Evolutionary conservation across 2,329 filamentous ascomycete genomes (phyloP).

Genomic region (Aaosphaeria arxii): DNA sequence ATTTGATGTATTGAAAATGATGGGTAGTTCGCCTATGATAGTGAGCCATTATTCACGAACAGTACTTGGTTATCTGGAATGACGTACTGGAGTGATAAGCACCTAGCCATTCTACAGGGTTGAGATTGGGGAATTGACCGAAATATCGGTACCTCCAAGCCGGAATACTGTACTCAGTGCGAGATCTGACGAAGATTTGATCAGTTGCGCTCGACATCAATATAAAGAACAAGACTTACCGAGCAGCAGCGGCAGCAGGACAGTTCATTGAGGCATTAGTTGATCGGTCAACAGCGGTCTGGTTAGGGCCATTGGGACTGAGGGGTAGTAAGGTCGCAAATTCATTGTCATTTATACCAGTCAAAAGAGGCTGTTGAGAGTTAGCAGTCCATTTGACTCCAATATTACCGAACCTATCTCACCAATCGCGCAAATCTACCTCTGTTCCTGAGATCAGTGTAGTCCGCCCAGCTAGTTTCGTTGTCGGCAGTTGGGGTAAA

Average conservation of each 20-base stretch:
- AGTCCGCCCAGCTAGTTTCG: constrained; percentile 19
- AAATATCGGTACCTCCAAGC: constrained; percentile 5
- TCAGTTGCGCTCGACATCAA: not conserved
- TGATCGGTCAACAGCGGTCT: constrained; percentile 17
- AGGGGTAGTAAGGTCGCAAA: not conserved
- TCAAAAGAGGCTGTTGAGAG: constrained; percentile 10
- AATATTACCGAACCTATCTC: not conserved
- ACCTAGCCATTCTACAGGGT: constrained; percentile 9
- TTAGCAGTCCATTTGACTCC: constrained; percentile 3
- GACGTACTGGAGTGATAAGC: constrained; percentile 9
- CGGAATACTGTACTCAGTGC: not conserved
- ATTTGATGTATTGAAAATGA: constrained; percentile 1
- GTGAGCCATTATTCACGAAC: not conserved
- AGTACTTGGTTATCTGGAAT: not conserved
- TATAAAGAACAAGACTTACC: not conserved
- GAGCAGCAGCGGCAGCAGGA: not conserved
- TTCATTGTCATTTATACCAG: constrained; percentile 3
- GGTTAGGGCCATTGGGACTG: constrained; percentile 11
- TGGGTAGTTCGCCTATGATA: not conserved
- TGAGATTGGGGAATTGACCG: constrained; percentile 12
- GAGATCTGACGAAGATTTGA: not conserved
- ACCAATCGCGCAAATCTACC: constrained; percentile 16
- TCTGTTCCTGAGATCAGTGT: constrained; percentile 15
- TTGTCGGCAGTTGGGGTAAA: constrained; percentile 23
- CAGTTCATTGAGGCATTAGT: constrained; percentile 2